Evolutionary conservation across 2,329 filamentous ascomycete genomes (phyloP).

Genomic region (Neospermospora avenae): DNA sequence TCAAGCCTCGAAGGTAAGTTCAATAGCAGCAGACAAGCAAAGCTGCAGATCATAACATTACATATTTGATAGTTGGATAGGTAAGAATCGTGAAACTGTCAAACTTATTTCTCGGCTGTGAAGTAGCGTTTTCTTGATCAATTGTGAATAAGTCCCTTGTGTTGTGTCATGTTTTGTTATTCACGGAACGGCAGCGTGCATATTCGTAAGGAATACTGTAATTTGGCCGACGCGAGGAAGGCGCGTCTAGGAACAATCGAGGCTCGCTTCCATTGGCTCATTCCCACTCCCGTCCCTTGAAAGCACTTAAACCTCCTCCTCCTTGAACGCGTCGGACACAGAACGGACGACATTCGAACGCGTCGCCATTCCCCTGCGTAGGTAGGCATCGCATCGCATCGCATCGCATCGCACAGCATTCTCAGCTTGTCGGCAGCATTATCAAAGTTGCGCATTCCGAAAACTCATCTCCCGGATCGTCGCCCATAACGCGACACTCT

Average conservation of each 20-base stretch:
- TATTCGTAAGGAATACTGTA: too few species aligned
- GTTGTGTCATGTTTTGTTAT: too few species aligned
- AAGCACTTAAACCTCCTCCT: slow-evolving; percentile 26
- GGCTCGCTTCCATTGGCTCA: slow-evolving; percentile 4
- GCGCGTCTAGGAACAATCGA: neutral
- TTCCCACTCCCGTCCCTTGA: neutral
- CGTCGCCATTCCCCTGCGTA: slow-evolving; percentile 20
- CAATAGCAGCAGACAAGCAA: too few species aligned
- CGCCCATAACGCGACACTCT: slow-evolving; percentile 14
- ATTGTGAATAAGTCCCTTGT: too few species aligned
- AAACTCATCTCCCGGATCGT: slow-evolving; percentile 1
- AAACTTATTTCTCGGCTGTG: too few species aligned
- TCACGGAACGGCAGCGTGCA: slow-evolving; percentile 6
- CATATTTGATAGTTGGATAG: too few species aligned
- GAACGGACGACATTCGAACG: slow-evolving; percentile 14
- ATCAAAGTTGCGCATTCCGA: slow-evolving; percentile 2
- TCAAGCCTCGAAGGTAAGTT: too few species aligned
- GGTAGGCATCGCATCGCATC: slow-evolving; percentile 7
- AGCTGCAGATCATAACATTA: too few species aligned
- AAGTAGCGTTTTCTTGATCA: too few species aligned
- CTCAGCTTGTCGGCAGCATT: slow-evolving; percentile 1
- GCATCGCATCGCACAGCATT: neutral
- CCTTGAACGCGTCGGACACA: slow-evolving; percentile 27
- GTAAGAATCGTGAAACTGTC: too few species aligned
- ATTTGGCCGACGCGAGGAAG: neutral